These are phyloP conservation scores for Rhizopus stolonifer DNA, from an alignment of 371 early-diverging fungal species.

Conservation along the genomic window DNA sequence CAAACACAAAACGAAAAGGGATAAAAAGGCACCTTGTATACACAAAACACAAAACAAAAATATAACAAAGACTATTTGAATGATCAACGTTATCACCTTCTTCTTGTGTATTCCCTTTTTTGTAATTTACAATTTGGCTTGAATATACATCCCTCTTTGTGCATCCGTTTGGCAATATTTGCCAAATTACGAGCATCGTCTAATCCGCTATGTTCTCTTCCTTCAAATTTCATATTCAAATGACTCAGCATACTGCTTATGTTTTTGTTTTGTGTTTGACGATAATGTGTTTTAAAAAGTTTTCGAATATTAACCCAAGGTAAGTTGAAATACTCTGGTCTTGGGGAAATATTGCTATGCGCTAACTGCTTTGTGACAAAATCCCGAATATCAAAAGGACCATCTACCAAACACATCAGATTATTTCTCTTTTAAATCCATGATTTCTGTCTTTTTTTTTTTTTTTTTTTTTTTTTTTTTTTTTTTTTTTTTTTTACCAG, in stretches of 20 bases:
- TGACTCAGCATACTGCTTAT: constrained; percentile 63
- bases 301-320: constrained; percentile 69
- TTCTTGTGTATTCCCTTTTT: not conserved
- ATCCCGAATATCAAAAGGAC: constrained; percentile 83
- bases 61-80: not conserved
- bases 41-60: not conserved
- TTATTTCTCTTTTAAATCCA: not conserved
- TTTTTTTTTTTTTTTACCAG: constrained; percentile 25
- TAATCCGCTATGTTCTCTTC: constrained; percentile 76
- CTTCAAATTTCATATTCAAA: constrained; percentile 63
- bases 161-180: constrained; percentile 50
- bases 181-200: constrained; percentile 77
- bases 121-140: constrained; percentile 39
- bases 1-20: not conserved
- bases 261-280: constrained; percentile 42
- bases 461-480: not conserved
- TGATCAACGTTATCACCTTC: not conserved
- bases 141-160: constrained; percentile 47
- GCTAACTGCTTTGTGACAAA: constrained; percentile 70
- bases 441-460: not conserved
- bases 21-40: too few relatives aligned
- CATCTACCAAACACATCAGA: constrained; percentile 54
- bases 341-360: constrained; percentile 44
- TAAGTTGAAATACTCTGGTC: constrained; percentile 49
- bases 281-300: constrained; percentile 51